Percentiles rank a stretch among this genome's conserved stretches.
phyloP scores from a whole-genome alignment of 192 early-diverging fungal genomes.

The Gaertneriomyces sp. region DNA sequence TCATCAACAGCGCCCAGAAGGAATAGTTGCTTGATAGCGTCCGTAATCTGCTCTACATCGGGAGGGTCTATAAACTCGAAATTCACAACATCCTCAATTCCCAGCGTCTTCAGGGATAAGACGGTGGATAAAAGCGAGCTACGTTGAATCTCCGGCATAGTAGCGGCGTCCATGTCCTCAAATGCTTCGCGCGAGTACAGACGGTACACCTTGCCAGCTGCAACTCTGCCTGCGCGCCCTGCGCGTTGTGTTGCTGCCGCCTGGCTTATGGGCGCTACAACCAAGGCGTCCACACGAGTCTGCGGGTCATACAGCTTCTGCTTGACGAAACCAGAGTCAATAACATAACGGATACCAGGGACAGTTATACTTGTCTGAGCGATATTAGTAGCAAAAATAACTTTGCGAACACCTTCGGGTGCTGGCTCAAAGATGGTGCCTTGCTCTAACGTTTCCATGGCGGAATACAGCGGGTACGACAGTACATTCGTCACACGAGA shows the following conservation, averaged over 20 bases:
- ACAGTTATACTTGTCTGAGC: constrained; percentile 60
- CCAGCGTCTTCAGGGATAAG: constrained; percentile 48
- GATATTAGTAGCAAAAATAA: constrained; percentile 61
- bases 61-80: constrained; percentile 65
- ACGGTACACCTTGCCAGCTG: constrained; percentile 56
- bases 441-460: constrained; percentile 71
- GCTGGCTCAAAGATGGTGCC: constrained; percentile 46
- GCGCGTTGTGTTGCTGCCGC: constrained; percentile 62
- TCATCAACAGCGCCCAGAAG: constrained; percentile 49
- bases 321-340: constrained; percentile 62
- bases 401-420: constrained; percentile 42
- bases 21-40: constrained; percentile 46
- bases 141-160: constrained; percentile 60
- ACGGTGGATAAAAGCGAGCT: constrained; percentile 45
- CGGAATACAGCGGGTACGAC: constrained; percentile 65
- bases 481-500: constrained; percentile 41
- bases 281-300: constrained; percentile 50
- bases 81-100: constrained; percentile 51
- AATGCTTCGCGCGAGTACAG: constrained; percentile 55
- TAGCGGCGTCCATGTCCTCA: constrained; percentile 46
- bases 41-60: constrained; percentile 36
- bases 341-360: constrained; percentile 60
- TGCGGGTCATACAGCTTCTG: constrained; percentile 56
- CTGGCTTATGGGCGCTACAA: constrained; percentile 55
- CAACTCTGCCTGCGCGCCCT: constrained; percentile 55